These are phyloP conservation scores for Myriosclerotinia duriaeana DNA, from an alignment of 2,329 filamentous ascomycete species.

Conservation along the genomic window DNA sequence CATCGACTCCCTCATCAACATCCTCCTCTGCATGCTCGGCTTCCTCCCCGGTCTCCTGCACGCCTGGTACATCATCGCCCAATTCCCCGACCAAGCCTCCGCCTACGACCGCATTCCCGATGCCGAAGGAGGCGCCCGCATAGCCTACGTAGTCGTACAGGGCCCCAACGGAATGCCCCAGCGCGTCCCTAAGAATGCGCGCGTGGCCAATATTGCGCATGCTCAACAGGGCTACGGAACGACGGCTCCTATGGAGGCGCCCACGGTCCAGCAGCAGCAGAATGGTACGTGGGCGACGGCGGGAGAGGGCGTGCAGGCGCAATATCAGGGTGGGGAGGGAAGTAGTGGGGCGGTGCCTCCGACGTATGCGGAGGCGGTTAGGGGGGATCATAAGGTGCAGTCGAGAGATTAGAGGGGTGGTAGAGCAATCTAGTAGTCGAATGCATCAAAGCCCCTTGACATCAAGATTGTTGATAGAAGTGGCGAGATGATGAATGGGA, in stretches of 20 bases:
- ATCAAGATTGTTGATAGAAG: too few species aligned
- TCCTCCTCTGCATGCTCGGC: slow-evolving; percentile 79
- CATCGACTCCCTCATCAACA: slow-evolving; percentile 90
- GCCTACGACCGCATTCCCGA: slow-evolving; percentile 52
- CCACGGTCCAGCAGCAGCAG: slow-evolving; percentile 40
- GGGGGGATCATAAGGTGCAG: slow-evolving; percentile 90
- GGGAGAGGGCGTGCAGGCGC: slow-evolving; percentile 34
- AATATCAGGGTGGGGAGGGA: slow-evolving; percentile 47
- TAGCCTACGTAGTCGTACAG: slow-evolving; percentile 78
- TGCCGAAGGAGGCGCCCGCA: slow-evolving; percentile 57
- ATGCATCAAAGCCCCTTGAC: too few species aligned
- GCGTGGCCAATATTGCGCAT: slow-evolving; percentile 20
- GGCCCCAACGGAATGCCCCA: slow-evolving; percentile 43
- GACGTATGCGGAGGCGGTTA: slow-evolving; percentile 85
- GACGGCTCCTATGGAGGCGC: slow-evolving; percentile 38
- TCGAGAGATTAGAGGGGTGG: slow-evolving; percentile 34
- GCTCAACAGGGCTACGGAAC: slow-evolving; percentile 38
- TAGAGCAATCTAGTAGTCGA: too few species aligned
- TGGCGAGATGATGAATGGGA: not conserved
- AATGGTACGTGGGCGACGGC: slow-evolving; percentile 39
- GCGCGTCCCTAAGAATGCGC: slow-evolving; percentile 35
- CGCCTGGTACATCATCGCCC: slow-evolving; percentile 96
- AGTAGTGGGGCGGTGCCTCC: slow-evolving; percentile 62
- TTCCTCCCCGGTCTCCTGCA: slow-evolving; percentile 87
- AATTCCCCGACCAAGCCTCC: slow-evolving; percentile 78